Evolutionary conservation across 2,329 filamentous ascomycete genomes (phyloP), one percentile per base, ranked within the genome.

Genomic region (Cercospora brassicicola): DNA sequence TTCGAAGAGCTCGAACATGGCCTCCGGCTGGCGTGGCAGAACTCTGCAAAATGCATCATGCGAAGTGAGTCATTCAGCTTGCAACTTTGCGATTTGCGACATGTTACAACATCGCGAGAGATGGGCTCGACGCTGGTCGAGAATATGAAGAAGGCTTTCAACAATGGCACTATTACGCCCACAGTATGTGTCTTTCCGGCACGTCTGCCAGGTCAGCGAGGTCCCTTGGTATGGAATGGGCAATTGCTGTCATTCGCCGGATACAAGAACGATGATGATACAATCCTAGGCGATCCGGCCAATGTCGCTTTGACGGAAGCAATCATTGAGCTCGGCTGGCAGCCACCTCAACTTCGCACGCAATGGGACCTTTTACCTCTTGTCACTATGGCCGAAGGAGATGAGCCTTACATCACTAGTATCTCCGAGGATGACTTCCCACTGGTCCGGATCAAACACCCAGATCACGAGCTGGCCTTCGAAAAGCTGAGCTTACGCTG

Each of bases 181-280:
- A 59, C 65, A 15, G 65, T 67, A 23, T 67, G 62, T 20, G 65
- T 59, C n/a, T 67, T 67, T 48, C 60, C 65, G n/a, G 48, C 60
- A 10, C 48, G 65, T 15, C 20, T 26, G 10, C 51, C 33, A 28
- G 65, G 60, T 6, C 28, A n/a, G 15, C 45, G 60, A 36, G 65
- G 65, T n/a, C 65, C 60, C 8, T 33, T 67, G 48, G 31, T 67
- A 15, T 67, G 65, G 65, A 67, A 64, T 30, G 39, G 31, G n/a
- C 65, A 67, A 39, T 15, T 67, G 7, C 15, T 67, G 51, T 59
- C 60, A 6, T 67, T 67, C 33, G 65, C 65, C 15, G 65, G 51
- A n/a, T 67, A 67, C 42, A 31, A 39, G 26, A 26, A 53, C 13
- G 60, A 59, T 3, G 60, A 67, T 36, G 36, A 39, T 15, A 55